A percentile compares a stretch with the other conserved stretches of the same genome.
Conservation (phyloP, 73 alveolate species). For the Uronychia setigera region DNA sequence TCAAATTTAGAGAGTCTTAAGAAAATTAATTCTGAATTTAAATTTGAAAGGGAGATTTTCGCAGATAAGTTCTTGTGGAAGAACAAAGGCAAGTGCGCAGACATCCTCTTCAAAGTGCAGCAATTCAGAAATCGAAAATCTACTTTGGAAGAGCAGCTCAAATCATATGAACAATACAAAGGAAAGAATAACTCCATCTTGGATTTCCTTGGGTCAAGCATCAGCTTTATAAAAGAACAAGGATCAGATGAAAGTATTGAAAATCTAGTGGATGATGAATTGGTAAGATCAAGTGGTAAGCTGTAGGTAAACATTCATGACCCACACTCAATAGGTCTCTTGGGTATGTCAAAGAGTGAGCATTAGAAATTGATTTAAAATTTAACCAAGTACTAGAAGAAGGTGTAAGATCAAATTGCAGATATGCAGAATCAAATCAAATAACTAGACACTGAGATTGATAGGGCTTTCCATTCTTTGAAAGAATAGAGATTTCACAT, state of each 20-base stretch:
- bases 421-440: slow-evolving; percentile 4
- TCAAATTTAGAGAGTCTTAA: slow-evolving; percentile 7
- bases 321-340: background rate
- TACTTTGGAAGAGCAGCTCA: slow-evolving; percentile 8
- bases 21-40: slow-evolving; percentile 12
- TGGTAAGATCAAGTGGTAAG: background rate
- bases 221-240: slow-evolving; percentile 6
- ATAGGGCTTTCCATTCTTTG: slow-evolving; percentile 2
- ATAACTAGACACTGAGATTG: slow-evolving; percentile 1
- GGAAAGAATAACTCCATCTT: slow-evolving; percentile 10
- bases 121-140: slow-evolving; percentile 1
- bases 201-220: slow-evolving; percentile 6
- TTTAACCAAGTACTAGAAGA: background rate
- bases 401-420: background rate
- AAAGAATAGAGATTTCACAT: slow-evolving; percentile 50
- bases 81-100: slow-evolving; percentile 24
- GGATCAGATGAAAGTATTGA: background rate
- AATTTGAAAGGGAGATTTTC: slow-evolving; percentile 49
- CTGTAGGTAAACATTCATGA: slow-evolving; percentile 4
- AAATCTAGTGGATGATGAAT: slow-evolving; percentile 2
- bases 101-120: slow-evolving; percentile 10
- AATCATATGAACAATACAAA: background rate
- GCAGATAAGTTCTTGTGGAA: slow-evolving; percentile 51
- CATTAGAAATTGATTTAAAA: background rate
- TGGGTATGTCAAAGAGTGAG: background rate